Base-by-base conservation (phyloP, 2,329 filamentous ascomycete species). In the Spiromastix sp. region DNA sequence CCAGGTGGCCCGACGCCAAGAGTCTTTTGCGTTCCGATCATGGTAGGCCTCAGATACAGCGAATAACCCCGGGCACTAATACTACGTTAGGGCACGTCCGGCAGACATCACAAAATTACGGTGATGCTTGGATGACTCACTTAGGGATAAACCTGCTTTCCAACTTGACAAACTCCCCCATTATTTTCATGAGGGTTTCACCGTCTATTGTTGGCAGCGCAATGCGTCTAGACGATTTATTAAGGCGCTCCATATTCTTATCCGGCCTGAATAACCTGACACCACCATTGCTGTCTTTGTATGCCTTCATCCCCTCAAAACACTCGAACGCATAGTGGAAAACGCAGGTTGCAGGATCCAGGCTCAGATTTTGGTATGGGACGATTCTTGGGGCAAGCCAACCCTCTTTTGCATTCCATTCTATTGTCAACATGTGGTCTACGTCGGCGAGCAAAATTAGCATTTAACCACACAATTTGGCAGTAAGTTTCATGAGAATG, bases 291-390 rank as follows among this genome's bases (percentile, higher is more conserved):
- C 72, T 76, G 66, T 93, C 85, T 63, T 89, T 93, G 73, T 98
- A 98, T 41, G 91, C 91, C 70, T 98, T 98, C 86, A 96, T 94
- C 49, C 91, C 91, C 69, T 98, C 91, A 63, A 98, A 98, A 60
- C 83, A 91, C 63, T 93, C 85, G 56, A 96, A 96, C 32, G 85
- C 91, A 64, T 98, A 98, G 73, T 98, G 91, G 66, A 98, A 89
- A 43, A 96, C 91, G 66, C 87, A 96, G 21, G 85, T 91, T 28
- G 91, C 85, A 17, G 91, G 91, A 61, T 96, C 91, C 51, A 98
- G 81, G 30, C 84, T 89, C 49, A 98, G 83, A 66, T 95, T 95
- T 64, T 95, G 86, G 70, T 96, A 96, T 13, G 91, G 91, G 12
- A 75, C 79, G 56, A 98, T 96, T 46, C 76, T 72, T 39, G 89